phyloP scores from a whole-genome alignment of 345 rosid species.

The Draba incana region DNA sequence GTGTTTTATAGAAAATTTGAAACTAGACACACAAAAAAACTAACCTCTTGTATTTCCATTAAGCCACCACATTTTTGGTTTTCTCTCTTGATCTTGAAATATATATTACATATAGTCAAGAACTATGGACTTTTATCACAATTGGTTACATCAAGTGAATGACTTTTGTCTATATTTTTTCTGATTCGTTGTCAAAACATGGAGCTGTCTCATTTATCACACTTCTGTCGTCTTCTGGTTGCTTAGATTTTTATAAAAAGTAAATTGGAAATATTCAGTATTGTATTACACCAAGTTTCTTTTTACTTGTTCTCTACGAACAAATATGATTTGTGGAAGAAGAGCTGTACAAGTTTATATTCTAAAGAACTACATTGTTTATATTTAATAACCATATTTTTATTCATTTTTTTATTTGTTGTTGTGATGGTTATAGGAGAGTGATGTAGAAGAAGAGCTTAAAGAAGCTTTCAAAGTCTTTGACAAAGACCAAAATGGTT shows the following conservation, averaged over 20 bases:
- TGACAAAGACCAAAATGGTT: constrained; percentile 74
- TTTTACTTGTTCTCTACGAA: constrained; percentile 1
- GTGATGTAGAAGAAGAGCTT: constrained; percentile 57
- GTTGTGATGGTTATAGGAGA: constrained; percentile 47
- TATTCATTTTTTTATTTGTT: neutral
- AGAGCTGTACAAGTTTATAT: neutral
- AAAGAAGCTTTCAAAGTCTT: constrained; percentile 70
- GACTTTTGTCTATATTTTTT: neutral
- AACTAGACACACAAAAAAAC: no score
- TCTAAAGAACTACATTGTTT: neutral
- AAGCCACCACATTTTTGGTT: no score
- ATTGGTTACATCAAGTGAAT: neutral
- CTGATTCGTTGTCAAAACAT: neutral
- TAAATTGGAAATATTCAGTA: neutral
- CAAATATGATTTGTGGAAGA: neutral
- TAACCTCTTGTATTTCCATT: no score
- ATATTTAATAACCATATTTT: neutral
- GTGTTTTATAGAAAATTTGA: no score
- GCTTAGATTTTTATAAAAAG: neutral
- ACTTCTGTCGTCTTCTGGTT: neutral
- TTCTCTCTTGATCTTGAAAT: no score
- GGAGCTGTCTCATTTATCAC: constrained; percentile 9
- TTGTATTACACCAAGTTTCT: neutral
- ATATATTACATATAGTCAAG: no score
- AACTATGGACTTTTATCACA: no score